phyloP scores from a whole-genome alignment of 139 green algal genomes.

The Limnomonas spitsbergensis region DNA sequence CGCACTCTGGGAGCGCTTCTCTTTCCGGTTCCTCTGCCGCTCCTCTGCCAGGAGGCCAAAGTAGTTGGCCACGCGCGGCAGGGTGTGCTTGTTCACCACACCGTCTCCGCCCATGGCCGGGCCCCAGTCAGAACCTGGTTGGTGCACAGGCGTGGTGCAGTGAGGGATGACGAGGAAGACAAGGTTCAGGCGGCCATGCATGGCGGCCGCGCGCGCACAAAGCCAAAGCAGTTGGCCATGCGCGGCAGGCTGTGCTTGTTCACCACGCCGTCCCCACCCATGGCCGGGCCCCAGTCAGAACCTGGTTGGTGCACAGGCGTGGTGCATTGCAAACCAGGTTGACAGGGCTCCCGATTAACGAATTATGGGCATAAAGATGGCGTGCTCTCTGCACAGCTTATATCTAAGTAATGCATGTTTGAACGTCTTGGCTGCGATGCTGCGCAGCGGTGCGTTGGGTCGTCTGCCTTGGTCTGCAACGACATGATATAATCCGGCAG shows the following conservation, averaged over 20 bases:
- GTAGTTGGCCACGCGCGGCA: conserved; percentile 48
- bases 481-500: no score
- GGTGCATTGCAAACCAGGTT: no score
- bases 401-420: no score
- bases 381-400: no score
- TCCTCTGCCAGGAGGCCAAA: conserved; percentile 29
- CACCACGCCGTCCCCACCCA: conserved; percentile 61
- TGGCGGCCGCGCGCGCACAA: no score
- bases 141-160: not conserved
- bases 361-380: no score
- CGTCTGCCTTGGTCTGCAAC: no score
- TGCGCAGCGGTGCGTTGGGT: no score
- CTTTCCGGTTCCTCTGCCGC: not conserved
- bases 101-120: conserved; percentile 60
- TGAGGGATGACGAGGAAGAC: not conserved
- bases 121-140: conserved; percentile 58
- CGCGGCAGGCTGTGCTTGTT: conserved; percentile 45
- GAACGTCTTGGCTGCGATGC: no score
- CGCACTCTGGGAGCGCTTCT: not conserved
- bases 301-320: not conserved
- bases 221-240: conserved; percentile 46
- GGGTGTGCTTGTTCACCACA: conserved; percentile 43
- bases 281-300: conserved; percentile 62
- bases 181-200: no score
- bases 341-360: no score